Evolutionary conservation across 805 yeast genomes (phyloP).

Genomic region (Candida methanosorbosa): DNA sequence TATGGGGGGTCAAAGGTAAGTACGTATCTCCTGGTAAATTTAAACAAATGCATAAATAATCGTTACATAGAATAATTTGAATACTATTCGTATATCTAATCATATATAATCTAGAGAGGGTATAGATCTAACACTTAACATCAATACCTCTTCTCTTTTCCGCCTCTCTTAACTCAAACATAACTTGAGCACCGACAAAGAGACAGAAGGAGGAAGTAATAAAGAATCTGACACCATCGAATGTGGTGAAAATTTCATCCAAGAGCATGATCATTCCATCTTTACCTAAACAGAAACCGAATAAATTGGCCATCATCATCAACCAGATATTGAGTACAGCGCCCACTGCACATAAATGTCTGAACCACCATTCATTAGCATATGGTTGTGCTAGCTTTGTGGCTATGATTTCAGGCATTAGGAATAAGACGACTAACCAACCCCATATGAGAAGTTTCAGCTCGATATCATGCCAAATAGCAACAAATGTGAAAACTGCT

Average conservation of each 20-base stretch:
- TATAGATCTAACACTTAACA: constrained; percentile 63
- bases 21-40: constrained; percentile 70
- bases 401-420: constrained; percentile 76
- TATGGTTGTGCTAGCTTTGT: constrained; percentile 32
- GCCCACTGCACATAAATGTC: constrained; percentile 79
- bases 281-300: constrained; percentile 88
- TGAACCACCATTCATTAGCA: constrained; percentile 50
- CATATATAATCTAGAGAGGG: not conserved
- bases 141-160: constrained; percentile 81
- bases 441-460: constrained; percentile 88
- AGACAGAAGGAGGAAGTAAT: constrained; percentile 53
- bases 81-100: no score
- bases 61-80: not conserved
- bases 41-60: constrained; percentile 26
- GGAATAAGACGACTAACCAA: constrained; percentile 81
- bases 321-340: constrained; percentile 89
- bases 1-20: constrained; percentile 53
- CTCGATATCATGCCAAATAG: constrained; percentile 97
- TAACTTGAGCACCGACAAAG: constrained; percentile 81
- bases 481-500: constrained; percentile 89
- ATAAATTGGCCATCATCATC: constrained; percentile 95
- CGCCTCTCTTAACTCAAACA: constrained; percentile 86
- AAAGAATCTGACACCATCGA: constrained; percentile 58
- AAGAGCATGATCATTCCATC: constrained; percentile 72
- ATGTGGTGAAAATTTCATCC: constrained; percentile 62